Evolutionary conservation across 2,329 filamentous ascomycete genomes (phyloP), one percentile per base, ranked within the genome.

Genomic region (Epichloe festucae): DNA sequence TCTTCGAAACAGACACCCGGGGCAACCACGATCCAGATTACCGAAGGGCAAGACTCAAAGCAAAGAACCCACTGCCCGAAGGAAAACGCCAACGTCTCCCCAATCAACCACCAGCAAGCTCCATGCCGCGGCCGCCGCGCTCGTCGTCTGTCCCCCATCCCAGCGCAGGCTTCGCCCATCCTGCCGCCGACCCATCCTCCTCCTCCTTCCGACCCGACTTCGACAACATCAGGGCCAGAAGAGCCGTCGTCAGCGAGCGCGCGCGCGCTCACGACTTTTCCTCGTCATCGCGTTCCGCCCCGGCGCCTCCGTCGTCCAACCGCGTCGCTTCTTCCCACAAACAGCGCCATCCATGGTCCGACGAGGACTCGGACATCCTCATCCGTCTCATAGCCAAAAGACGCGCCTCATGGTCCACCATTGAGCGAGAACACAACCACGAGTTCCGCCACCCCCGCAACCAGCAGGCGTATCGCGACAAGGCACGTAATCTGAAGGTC

Each of bases 391-490:
- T 79, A 36, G 58, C 64, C 45, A 48, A 58, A 15, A 56, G 52
- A 19, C 51, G 57, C 15, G 62, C 60, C 17, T 50, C 49, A 6
- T 70, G 67, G 67, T 48, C 65, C 43, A n/a, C 12, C 39, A 70
- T 70, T 2, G 56, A 67, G 52, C 58, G 54, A 27, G 41, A 58
- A 5, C 62, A 67, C 31, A 57, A 58, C 0, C 35, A 66, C 17
- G 52, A 52, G 2, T 78, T 78, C 50, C 65, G 74, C 43, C 56
- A 63, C 15, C 60, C 60, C 2, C 74, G 77, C 48, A 71, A 73
- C 57, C 77, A 79, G 64, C 77, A 79, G 61, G 73, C 75, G 4
- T 70, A 77, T 52, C 75, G 77, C 6, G 77, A 81, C 67, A 77
- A 75, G 63, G 77, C 77, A n/a, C 73, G 77, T 48, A 73, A 77